Base-by-base conservation (phyloP, 495 filamentous ascomycete species). In the Corynascus novoguineensis region DNA sequence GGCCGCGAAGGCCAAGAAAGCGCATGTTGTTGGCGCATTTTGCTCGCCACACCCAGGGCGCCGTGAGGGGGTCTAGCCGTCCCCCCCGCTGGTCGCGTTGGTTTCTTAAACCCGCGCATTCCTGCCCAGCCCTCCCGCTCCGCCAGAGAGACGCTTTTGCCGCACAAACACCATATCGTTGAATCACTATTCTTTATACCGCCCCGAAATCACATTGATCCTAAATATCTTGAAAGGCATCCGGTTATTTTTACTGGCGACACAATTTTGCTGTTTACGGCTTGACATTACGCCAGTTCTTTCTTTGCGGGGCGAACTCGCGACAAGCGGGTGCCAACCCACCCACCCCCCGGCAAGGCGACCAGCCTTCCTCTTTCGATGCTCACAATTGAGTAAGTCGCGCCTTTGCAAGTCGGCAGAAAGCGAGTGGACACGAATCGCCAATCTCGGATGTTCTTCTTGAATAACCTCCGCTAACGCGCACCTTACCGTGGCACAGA, bases 341-440 rank as follows among this genome's bases (percentile, higher is more conserved):
- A 34, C 58, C 35, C 58, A 50, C 17, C 28, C 50, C 52, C 45
- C 34, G 31, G 31, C 17, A 45, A 55, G 51, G 47, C 46, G 37
- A 51, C 21, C 46, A 35, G 24, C 41, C 53, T 17, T 35, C 44
- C 44, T 47, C 22, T 51, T n/a, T 62, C 62, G 57, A 68, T 68
- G 65, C 65, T 65, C 50, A 45, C 60, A 40, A 63, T 68, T 55
- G 65, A 68, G 65, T 68, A 68, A 68, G 63, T 65, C 52, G 51
- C 58, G 41, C 44, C 31, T 52, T 55, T 37, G 11, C 21, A 54
- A 21, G 27, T 14, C 37, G 12, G 2, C 46, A 12, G 34, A 29
- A 40, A 35, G 38, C 28, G 21, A 35, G 35, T 52, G 40, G 37
- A 31, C 38, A 52, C 46, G 19, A 40, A 38, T 41, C 9, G 7